These are phyloP conservation scores for Calonectria leucothoes DNA, from an alignment of 2,329 filamentous ascomycete genomes.

Conservation along the genomic window DNA sequence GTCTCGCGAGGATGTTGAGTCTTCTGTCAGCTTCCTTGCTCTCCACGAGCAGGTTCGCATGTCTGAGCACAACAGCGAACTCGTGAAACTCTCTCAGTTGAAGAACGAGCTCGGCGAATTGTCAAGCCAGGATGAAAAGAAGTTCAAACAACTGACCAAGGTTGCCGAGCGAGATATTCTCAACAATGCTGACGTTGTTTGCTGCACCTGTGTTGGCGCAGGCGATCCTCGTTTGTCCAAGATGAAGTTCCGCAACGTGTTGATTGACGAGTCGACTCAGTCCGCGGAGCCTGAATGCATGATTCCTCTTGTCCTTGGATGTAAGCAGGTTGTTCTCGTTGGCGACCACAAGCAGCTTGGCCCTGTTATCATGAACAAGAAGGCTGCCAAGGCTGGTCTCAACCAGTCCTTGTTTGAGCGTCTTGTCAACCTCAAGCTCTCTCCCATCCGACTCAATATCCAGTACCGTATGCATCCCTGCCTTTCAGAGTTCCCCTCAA, in stretches of 20 bases:
- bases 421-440: slow-evolving; percentile 89
- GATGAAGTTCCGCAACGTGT: slow-evolving; percentile 97
- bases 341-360: slow-evolving; percentile 98
- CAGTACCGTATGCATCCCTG: slow-evolving; percentile 99
- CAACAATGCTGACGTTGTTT: slow-evolving; percentile 95
- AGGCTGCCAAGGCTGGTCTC: slow-evolving; percentile 95
- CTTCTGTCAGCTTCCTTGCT: slow-evolving; percentile 95
- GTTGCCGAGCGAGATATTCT: slow-evolving; percentile 95
- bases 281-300: slow-evolving; percentile 98
- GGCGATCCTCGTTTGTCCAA: slow-evolving; percentile 95
- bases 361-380: slow-evolving; percentile 99
- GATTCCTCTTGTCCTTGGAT: slow-evolving; percentile 96
- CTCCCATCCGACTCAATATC: slow-evolving; percentile 92
- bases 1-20: slow-evolving; percentile 97
- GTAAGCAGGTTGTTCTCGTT: slow-evolving; percentile 98
- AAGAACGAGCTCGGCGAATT: slow-evolving; percentile 93
- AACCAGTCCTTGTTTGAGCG: slow-evolving; percentile 99
- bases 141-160: slow-evolving; percentile 95
- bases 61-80: slow-evolving; percentile 95
- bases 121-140: slow-evolving; percentile 97
- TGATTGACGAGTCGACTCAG: slow-evolving; percentile 98
- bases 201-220: slow-evolving; percentile 97
- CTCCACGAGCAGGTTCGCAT: slow-evolving; percentile 97
- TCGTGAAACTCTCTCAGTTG: slow-evolving; percentile 91
- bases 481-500: slow-evolving; percentile 95